Evolutionary conservation across 495 filamentous ascomycete genomes (phyloP).

Genomic region (Xylaria flabelliformis): DNA sequence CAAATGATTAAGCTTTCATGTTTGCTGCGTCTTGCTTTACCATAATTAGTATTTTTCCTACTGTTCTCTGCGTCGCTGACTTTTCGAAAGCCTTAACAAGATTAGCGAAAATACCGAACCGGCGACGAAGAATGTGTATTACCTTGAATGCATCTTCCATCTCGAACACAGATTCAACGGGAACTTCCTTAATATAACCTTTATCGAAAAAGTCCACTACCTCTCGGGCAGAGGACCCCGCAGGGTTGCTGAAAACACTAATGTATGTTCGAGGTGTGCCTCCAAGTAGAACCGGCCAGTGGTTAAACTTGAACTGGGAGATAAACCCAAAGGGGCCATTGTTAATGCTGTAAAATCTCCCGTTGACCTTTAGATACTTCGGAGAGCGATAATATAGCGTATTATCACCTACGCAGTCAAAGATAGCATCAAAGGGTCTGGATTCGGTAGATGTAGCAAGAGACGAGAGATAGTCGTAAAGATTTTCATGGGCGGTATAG

Average conservation of each 20-base stretch:
- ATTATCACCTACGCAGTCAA: slow-evolving; percentile 31
- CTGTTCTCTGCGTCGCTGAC: slow-evolving; percentile 27
- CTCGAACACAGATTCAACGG: slow-evolving; percentile 28
- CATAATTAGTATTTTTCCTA: slow-evolving; percentile 31
- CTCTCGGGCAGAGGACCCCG: slow-evolving; percentile 28
- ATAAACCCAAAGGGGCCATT: slow-evolving; percentile 26
- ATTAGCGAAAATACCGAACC: not conserved
- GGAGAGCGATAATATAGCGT: slow-evolving; percentile 24
- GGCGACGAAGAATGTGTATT: not conserved
- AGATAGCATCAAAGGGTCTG: slow-evolving; percentile 26
- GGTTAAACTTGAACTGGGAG: slow-evolving; percentile 15
- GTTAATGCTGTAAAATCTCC: slow-evolving; percentile 25
- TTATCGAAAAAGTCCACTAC: slow-evolving; percentile 24
- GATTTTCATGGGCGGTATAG: slow-evolving; percentile 24
- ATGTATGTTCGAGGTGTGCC: slow-evolving; percentile 22
- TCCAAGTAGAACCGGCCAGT: slow-evolving; percentile 30
- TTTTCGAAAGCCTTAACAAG: slow-evolving; percentile 29
- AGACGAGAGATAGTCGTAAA: slow-evolving; percentile 26
- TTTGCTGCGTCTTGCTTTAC: slow-evolving; percentile 14
- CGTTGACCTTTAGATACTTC: slow-evolving; percentile 22
- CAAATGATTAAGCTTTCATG: not conserved
- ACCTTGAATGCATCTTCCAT: slow-evolving; percentile 29
- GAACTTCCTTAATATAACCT: slow-evolving; percentile 29
- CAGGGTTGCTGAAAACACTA: slow-evolving; percentile 29
- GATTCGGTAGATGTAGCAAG: not conserved